These are phyloP conservation scores for Luzula sylvatica DNA, from an alignment of 176 grass and related monocot species.

Conservation along the genomic window DNA sequence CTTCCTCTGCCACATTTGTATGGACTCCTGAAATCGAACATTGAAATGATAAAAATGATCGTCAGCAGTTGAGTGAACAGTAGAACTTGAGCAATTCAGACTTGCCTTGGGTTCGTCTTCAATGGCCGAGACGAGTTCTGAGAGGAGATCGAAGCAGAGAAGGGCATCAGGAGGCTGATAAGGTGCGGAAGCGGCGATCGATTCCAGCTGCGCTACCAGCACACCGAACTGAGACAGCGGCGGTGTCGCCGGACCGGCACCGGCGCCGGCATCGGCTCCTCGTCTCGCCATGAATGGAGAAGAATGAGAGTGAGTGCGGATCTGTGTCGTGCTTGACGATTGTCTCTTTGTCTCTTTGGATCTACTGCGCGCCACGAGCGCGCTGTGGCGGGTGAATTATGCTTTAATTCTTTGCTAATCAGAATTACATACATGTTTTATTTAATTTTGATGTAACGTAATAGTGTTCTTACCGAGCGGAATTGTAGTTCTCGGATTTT, in stretches of 20 bases:
- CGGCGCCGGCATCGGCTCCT: slow-evolving; percentile 23
- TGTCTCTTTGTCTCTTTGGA: slow-evolving; percentile 1
- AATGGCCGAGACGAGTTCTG: slow-evolving; percentile 72
- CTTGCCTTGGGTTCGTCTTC: slow-evolving; percentile 72
- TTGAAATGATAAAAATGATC: too few relatives aligned
- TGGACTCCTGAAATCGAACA: slow-evolving; percentile 53
- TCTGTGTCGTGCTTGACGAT: background rate
- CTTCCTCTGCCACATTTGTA: slow-evolving; percentile 91
- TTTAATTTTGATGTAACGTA: too few relatives aligned
- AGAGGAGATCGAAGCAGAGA: slow-evolving; percentile 98
- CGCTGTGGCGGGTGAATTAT: background rate
- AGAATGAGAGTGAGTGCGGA: slow-evolving; percentile 6
- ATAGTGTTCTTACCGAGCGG: too few relatives aligned
- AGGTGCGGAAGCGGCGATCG: slow-evolving; percentile 67
- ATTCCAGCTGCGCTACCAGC: slow-evolving; percentile 86
- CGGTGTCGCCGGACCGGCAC: slow-evolving; percentile 35
- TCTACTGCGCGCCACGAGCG: background rate
- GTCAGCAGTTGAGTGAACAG: too few relatives aligned
- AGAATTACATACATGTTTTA: too few relatives aligned
- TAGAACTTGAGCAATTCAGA: background rate
- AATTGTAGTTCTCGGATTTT: too few relatives aligned
- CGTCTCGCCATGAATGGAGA: slow-evolving; percentile 52
- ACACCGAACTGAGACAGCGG: slow-evolving; percentile 84
- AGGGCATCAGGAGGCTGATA: slow-evolving; percentile 74
- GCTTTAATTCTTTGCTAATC: too few relatives aligned